Percentiles rank a stretch among this genome's conserved stretches.
These are phyloP conservation scores for Malassezia psittaci DNA, from an alignment of 1,284 basidiomycete species.

Conservation along the genomic window DNA sequence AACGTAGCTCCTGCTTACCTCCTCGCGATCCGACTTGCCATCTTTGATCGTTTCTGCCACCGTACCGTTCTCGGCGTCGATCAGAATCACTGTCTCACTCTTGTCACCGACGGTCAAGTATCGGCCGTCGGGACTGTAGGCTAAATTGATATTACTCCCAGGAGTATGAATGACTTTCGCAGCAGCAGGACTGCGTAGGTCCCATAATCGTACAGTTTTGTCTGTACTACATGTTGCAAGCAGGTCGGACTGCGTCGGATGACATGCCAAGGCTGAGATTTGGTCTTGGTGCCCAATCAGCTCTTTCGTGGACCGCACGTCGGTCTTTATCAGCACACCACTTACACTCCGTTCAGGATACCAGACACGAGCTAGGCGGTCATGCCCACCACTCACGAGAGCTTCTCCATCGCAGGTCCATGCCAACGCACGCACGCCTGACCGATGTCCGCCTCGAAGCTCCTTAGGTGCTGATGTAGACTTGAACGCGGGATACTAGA, in stretches of 20 bases:
- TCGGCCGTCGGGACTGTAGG: constrained; percentile 30
- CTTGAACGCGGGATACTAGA: constrained; percentile 8
- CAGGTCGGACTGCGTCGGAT: constrained; percentile 31
- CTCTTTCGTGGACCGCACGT: constrained; percentile 33
- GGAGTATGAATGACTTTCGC: constrained; percentile 16
- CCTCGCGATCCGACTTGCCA: constrained; percentile 7
- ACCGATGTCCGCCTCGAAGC: constrained; percentile 22
- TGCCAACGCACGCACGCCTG: constrained; percentile 26
- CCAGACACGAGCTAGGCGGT: constrained; percentile 31
- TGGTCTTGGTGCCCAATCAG: constrained; percentile 33
- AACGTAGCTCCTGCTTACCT: background rate
- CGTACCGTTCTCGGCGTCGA: constrained; percentile 20
- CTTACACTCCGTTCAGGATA: constrained; percentile 28
- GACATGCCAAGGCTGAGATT: constrained; percentile 36
- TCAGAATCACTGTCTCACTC: constrained; percentile 30
- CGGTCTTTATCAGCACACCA: constrained; percentile 8
- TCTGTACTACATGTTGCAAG: constrained; percentile 34
- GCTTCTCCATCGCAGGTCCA: constrained; percentile 36
- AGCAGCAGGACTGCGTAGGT: constrained; percentile 17
- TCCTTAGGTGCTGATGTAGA: constrained; percentile 16
- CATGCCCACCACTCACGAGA: constrained; percentile 30
- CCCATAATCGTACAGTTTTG: constrained; percentile 38
- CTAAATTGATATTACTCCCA: constrained; percentile 35
- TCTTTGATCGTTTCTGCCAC: constrained; percentile 23
- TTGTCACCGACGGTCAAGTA: constrained; percentile 38